Conservation (phyloP, 805 yeast genomes). For the Pichia exigua region DNA sequence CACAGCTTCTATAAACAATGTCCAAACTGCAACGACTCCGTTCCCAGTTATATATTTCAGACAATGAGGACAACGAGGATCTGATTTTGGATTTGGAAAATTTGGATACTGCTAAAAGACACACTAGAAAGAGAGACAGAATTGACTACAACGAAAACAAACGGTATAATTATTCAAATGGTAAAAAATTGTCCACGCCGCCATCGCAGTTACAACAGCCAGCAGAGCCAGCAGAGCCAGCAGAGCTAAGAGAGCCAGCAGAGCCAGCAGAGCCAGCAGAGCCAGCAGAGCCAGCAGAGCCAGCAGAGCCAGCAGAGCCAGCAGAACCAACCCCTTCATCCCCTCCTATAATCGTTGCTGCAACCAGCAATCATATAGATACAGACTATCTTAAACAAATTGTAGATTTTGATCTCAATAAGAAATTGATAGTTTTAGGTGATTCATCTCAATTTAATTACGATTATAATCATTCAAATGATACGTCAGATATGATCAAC, state of each 20-base stretch:
- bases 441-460: neutral
- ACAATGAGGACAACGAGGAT: neutral
- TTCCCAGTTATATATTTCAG: neutral
- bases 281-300: neutral
- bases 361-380: constrained; percentile 1
- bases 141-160: constrained; percentile 23
- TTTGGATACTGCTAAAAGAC: constrained; percentile 8
- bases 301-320: neutral
- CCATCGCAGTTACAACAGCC: neutral
- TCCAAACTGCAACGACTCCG: neutral
- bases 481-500: neutral
- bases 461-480: neutral
- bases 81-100: neutral
- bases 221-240: neutral
- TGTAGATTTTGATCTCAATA: constrained; percentile 3
- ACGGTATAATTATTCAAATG: neutral
- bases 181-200: neutral
- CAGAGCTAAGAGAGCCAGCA: neutral
- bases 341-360: neutral
- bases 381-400: neutral
- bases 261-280: too few relatives aligned
- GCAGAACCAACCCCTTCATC: neutral
- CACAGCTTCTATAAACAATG: neutral
- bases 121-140: constrained; percentile 14
- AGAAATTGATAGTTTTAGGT: constrained; percentile 2